Base-by-base conservation (phyloP, 495 filamentous ascomycete species). In the Patellaria atrata region DNA sequence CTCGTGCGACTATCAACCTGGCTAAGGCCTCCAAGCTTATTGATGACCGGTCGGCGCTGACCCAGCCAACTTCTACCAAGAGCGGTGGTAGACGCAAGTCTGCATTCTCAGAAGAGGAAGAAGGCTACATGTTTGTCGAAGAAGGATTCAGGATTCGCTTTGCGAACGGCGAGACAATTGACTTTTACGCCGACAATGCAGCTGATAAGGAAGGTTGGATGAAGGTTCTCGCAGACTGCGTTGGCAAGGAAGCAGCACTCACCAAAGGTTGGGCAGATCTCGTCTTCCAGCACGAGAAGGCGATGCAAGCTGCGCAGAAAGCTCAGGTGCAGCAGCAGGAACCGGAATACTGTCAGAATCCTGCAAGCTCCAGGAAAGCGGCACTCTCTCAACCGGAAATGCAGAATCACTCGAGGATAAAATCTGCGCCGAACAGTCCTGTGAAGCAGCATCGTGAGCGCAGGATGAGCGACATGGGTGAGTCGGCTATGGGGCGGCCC, bases 51-150 rank as follows among this genome's bases (percentile, higher is more conserved):
- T 69, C 73, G n/a, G 65, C 82, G 18, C 69, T 97, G 22, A 78
- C 73, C 4, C 75, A 92, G 43, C 43, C 45, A 2, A 27, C 51
- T 3, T 80, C 75, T 0, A 73, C 66, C 16, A 78, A 77, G 50
- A 68, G 67, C 41, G 79, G 81, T 37, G 76, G 76, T 44, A 75
- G 89, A 15, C 75, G 89, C 22, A 86, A 89, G 51, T 91, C 82
- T 33, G 89, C 82, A 18, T 97, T 97, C 47, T 86, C 91, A 5
- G 89, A 96, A 56, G 91, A 96, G 48, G 91, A 96, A 56, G 89
- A 97, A 48, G 89, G 91, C 30, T 97, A 96, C 61, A 93, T 94
- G 84, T 96, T 96, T 47, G 89, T 97, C 15, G 89, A 97, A 57
- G 91, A 96, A 53, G 89, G 91, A 9, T 97, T 97, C 72, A 81